These are phyloP conservation scores for Tylopilus cervinicoccineus DNA, from an alignment of 768 basidiomycete species.

Conservation along the genomic window DNA sequence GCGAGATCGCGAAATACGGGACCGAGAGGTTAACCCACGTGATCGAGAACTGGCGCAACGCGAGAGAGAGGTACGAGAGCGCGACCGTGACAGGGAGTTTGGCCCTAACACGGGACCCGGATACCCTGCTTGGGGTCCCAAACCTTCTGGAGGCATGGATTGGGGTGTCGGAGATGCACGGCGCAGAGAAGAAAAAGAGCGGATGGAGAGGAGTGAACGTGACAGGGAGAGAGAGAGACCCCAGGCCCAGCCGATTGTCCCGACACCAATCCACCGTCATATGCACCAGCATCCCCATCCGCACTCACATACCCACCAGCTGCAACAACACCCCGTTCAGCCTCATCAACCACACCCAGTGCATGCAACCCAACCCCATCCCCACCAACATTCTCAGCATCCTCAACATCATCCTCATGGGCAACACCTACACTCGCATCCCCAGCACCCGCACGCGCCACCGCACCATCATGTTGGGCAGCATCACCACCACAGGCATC, in stretches of 20 bases:
- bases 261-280: slow-evolving; percentile 28
- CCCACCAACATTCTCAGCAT: slow-evolving; percentile 34
- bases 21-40: slow-evolving; percentile 19
- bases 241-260: slow-evolving; percentile 22
- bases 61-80: slow-evolving; percentile 25
- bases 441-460: slow-evolving; percentile 33
- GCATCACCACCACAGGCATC: slow-evolving; percentile 45
- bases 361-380: slow-evolving; percentile 28
- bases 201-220: slow-evolving; percentile 20
- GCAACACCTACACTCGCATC: slow-evolving; percentile 32
- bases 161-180: slow-evolving; percentile 32
- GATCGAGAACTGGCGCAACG: slow-evolving; percentile 23
- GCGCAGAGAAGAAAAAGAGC: slow-evolving; percentile 35
- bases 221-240: slow-evolving; percentile 31
- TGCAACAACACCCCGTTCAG: slow-evolving; percentile 20
- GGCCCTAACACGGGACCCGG: slow-evolving; percentile 21
- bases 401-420: slow-evolving; percentile 21
- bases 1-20: slow-evolving; percentile 26
- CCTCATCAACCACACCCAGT: slow-evolving; percentile 25
- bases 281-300: slow-evolving; percentile 32
- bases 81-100: slow-evolving; percentile 23
- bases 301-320: slow-evolving; percentile 34
- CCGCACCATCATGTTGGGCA: slow-evolving; percentile 45
- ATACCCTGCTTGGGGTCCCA: slow-evolving; percentile 31
- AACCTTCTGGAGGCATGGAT: slow-evolving; percentile 28